Evolutionary conservation across 441 rosid genomes (phyloP).

Genomic region (Metrosideros polymorpha): DNA sequence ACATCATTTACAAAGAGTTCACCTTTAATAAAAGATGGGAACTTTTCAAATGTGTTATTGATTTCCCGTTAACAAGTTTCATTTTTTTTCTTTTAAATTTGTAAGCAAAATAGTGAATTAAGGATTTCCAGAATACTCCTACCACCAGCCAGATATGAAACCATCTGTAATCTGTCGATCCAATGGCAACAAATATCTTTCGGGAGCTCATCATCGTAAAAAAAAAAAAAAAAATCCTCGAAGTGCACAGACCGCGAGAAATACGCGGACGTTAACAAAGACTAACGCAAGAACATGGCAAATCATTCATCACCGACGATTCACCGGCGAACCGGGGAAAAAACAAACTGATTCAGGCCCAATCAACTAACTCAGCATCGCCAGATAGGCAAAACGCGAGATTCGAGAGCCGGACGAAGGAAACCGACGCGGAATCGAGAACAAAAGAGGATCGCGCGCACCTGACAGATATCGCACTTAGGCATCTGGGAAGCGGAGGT

Average conservation of each 20-base stretch:
- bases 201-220: neutral
- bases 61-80: neutral
- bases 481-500: constrained; percentile 58
- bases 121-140: neutral
- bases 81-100: neutral
- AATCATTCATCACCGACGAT: neutral
- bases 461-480: constrained; percentile 94
- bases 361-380: neutral
- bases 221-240: neutral
- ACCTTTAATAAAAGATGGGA: neutral
- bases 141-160: neutral
- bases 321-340: neutral
- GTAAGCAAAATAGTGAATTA: neutral
- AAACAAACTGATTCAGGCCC: neutral
- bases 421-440: neutral
- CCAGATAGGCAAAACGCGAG: neutral
- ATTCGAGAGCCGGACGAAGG: neutral
- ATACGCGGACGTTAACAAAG: neutral
- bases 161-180: neutral
- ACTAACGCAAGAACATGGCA: neutral
- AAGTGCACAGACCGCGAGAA: neutral
- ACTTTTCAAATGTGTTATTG: neutral
- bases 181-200: neutral
- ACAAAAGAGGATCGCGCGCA: neutral
- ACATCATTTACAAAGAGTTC: neutral